Percentiles rank a stretch among this genome's conserved stretches.
phyloP scores from a whole-genome alignment of 2,329 filamentous ascomycete genomes.

The Penicillium italicum region DNA sequence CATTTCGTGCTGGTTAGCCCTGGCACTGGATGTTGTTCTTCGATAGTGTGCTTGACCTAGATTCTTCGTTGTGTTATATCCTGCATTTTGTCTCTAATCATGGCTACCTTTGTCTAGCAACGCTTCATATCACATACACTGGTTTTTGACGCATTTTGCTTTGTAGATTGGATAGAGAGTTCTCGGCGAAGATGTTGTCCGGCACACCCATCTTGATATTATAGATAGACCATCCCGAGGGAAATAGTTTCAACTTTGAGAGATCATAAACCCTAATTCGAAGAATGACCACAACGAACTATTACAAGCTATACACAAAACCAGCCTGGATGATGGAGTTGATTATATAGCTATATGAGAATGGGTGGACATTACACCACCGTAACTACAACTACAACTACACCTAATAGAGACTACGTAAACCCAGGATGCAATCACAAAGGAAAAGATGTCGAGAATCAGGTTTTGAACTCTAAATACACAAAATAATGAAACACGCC shows the following conservation, averaged over 20 bases:
- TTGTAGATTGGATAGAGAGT: neutral
- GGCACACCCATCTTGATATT: too few species aligned
- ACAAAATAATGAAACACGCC: constrained; percentile 40
- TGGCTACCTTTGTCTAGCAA: neutral
- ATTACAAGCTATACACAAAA: neutral
- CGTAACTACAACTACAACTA: neutral
- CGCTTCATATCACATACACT: neutral
- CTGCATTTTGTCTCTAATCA: neutral
- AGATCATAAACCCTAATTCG: neutral
- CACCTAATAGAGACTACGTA: neutral
- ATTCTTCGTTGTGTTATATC: neutral
- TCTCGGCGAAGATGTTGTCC: too few species aligned
- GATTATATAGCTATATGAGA: too few species aligned
- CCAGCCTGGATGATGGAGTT: neutral
- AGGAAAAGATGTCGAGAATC: constrained; percentile 29
- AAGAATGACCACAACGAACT: neutral
- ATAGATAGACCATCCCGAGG: too few species aligned
- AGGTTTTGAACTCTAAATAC: constrained; percentile 42
- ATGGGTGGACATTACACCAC: neutral
- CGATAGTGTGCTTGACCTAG: neutral
- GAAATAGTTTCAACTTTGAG: too few species aligned
- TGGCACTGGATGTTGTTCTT: neutral
- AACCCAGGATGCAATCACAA: constrained; percentile 12
- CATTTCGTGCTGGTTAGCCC: neutral
- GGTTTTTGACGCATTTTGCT: neutral